Evolutionary conservation across 192 early-diverging fungal species (phyloP).

Genomic region (Podila epicladia): DNA sequence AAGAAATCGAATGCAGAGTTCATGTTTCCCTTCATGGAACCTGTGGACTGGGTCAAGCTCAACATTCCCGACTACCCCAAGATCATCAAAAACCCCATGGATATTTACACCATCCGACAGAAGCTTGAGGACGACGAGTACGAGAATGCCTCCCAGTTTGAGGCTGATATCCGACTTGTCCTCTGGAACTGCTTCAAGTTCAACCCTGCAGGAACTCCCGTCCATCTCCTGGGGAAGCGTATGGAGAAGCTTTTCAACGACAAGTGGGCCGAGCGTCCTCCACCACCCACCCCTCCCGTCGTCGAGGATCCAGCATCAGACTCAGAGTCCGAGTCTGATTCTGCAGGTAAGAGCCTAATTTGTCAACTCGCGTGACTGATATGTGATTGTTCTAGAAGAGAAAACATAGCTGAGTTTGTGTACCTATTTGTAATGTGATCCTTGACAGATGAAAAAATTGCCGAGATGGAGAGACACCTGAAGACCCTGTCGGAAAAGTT

Average conservation of each 20-base stretch:
- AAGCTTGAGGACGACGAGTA: constrained; percentile 74
- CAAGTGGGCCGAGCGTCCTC: constrained; percentile 65
- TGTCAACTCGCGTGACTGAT: background rate
- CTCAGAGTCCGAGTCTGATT: constrained; percentile 31
- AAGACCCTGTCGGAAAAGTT: constrained; percentile 42
- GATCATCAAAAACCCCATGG: constrained; percentile 86
- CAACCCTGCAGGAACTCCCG: constrained; percentile 65
- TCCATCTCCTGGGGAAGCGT: constrained; percentile 70
- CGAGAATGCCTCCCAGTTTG: constrained; percentile 64
- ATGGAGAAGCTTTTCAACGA: constrained; percentile 74
- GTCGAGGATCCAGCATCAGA: constrained; percentile 24
- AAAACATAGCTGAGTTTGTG: background rate
- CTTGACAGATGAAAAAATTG: constrained; percentile 43
- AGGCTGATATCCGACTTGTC: constrained; percentile 73
- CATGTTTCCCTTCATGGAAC: constrained; percentile 78
- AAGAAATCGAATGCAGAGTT: constrained; percentile 75
- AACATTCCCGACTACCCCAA: constrained; percentile 88
- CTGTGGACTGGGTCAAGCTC: constrained; percentile 87
- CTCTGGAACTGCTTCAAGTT: constrained; percentile 82
- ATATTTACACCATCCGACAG: constrained; percentile 71
- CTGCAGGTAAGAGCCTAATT: constrained; percentile 15
- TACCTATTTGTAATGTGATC: background rate
- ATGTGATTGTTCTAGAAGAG: background rate
- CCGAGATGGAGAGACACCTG: constrained; percentile 48
- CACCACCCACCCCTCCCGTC: constrained; percentile 27